Evolutionary conservation across 2,329 filamentous ascomycete species (phyloP).

Genomic region (Chaetomium strumarium): DNA sequence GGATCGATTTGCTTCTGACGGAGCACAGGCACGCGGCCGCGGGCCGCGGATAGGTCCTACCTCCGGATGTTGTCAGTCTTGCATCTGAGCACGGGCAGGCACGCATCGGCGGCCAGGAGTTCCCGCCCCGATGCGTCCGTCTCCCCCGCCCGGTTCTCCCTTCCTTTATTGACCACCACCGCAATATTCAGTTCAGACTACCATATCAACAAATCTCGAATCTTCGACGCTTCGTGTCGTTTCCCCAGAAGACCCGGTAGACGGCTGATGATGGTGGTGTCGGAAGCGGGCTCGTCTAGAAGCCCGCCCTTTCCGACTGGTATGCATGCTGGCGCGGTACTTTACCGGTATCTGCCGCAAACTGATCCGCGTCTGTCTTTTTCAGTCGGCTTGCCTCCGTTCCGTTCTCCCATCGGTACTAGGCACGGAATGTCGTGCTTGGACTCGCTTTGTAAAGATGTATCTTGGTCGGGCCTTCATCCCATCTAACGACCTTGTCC

Average conservation of each 20-base stretch:
- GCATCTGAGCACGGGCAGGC: background rate
- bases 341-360: too few species aligned
- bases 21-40: background rate
- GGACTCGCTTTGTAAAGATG: too few species aligned
- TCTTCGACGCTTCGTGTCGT: background rate
- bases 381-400: too few species aligned
- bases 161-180: background rate
- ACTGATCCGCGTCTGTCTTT: too few species aligned
- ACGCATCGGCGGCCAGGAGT: background rate
- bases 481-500: too few species aligned
- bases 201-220: background rate
- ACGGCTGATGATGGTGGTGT: background rate
- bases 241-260: background rate
- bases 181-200: too few species aligned
- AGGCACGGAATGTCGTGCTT: too few species aligned
- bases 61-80: background rate
- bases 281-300: background rate
- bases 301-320: too few species aligned
- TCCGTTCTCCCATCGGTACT: too few species aligned
- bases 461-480: too few species aligned
- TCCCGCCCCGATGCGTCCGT: background rate
- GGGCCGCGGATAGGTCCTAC: background rate
- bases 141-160: background rate
- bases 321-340: too few species aligned
- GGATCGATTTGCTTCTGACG: slow-evolving; percentile 11